phyloP scores from a whole-genome alignment of 495 filamentous ascomycete species.

The Podospora conica region DNA sequence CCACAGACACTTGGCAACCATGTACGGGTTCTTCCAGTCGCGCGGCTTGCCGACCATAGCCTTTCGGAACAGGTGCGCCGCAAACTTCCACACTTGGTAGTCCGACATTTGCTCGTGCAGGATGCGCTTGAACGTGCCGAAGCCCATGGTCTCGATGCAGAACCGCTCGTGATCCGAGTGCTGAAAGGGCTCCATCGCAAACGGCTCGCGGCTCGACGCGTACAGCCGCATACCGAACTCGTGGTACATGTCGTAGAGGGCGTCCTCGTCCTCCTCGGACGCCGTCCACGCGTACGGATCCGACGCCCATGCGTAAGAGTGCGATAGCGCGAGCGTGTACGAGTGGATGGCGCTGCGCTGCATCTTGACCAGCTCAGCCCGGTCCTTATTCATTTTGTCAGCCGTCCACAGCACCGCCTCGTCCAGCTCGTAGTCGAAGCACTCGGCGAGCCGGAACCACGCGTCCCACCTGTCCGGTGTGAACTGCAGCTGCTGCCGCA shows the following conservation, averaged over 20 bases:
- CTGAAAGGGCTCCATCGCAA: conserved; percentile 79
- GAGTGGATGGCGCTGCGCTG: conserved; percentile 87
- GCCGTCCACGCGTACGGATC: conserved; percentile 37
- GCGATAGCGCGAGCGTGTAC: conserved; percentile 82
- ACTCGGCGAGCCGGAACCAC: conserved; percentile 91
- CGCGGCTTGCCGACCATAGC: conserved; percentile 69
- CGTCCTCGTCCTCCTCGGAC: conserved; percentile 54
- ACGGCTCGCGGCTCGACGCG: conserved; percentile 81
- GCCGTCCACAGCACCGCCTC: conserved; percentile 92
- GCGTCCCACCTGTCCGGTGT: conserved; percentile 85
- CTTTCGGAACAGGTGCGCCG: conserved; percentile 67
- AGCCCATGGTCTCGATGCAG: conserved; percentile 58
- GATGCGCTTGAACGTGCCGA: conserved; percentile 66
- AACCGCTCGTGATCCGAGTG: conserved; percentile 69
- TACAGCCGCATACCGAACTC: conserved; percentile 90
- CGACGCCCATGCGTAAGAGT: conserved; percentile 55
- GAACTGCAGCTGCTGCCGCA: conserved; percentile 81
- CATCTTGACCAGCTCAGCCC: conserved; percentile 61
- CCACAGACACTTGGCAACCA: conserved; percentile 90
- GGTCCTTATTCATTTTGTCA: conserved; percentile 88
- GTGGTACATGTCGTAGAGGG: conserved; percentile 75
- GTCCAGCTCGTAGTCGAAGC: conserved; percentile 85
- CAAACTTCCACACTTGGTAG: conserved; percentile 83
- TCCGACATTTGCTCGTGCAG: conserved; percentile 66
- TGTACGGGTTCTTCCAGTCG: conserved; percentile 86